These are phyloP conservation scores for Nothomitra cinnamomea DNA, from an alignment of 2,329 filamentous ascomycete genomes.

Conservation along the genomic window DNA sequence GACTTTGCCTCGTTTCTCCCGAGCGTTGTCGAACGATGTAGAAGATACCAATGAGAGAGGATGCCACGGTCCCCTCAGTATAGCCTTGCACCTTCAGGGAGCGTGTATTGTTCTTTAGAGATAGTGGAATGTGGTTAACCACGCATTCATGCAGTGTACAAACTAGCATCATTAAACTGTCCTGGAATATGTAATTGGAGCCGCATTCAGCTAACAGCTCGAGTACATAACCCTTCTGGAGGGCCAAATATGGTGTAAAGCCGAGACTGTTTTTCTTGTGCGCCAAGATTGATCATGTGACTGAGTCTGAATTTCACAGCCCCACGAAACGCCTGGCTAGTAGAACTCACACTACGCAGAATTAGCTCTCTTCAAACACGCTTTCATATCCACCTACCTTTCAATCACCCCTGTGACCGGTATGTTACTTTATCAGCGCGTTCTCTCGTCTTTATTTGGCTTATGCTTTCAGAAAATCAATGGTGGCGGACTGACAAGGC, in stretches of 20 bases:
- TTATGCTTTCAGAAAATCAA: too few species aligned
- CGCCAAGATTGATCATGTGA: background rate
- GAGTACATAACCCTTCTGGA: background rate
- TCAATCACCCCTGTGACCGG: background rate
- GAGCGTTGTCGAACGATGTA: background rate
- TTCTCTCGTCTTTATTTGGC: too few species aligned
- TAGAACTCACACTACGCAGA: background rate
- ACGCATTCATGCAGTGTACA: too few species aligned
- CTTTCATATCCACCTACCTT: background rate
- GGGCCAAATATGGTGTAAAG: background rate
- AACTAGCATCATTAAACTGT: too few species aligned
- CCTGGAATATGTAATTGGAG: too few species aligned
- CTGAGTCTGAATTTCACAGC: background rate
- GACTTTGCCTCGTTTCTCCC: background rate
- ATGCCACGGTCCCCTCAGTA: too few species aligned
- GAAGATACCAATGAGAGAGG: background rate
- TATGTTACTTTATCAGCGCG: background rate
- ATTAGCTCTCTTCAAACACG: background rate
- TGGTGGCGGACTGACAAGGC: too few species aligned
- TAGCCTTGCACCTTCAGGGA: too few species aligned
- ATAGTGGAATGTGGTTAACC: too few species aligned
- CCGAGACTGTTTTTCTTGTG: constrained; percentile 1
- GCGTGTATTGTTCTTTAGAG: too few species aligned
- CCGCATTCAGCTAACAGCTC: too few species aligned
- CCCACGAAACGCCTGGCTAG: constrained; percentile 1